These are phyloP conservation scores for Exserohilum turcica DNA, from an alignment of 2,329 filamentous ascomycete genomes.

Conservation along the genomic window DNA sequence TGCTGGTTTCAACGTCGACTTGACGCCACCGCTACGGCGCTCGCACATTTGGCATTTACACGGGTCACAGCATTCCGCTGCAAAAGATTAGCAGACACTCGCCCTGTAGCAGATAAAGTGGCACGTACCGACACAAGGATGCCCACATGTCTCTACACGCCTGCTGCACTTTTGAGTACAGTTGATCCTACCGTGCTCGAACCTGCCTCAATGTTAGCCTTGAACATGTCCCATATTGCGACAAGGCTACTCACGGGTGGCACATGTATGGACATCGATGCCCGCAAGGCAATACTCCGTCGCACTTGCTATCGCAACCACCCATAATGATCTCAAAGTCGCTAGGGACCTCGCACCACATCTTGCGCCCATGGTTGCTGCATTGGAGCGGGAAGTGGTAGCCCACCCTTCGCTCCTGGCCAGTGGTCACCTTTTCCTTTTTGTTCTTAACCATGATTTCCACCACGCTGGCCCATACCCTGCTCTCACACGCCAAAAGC, in stretches of 20 bases:
- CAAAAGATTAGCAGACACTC: slow-evolving; percentile 2
- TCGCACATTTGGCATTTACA: slow-evolving; percentile 40
- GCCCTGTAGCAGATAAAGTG: background rate
- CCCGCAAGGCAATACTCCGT: slow-evolving; percentile 38
- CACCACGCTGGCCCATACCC: slow-evolving; percentile 59
- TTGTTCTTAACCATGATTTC: slow-evolving; percentile 52
- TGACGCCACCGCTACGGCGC: slow-evolving; percentile 26
- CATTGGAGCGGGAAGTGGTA: slow-evolving; percentile 68
- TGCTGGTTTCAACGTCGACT: slow-evolving; percentile 32
- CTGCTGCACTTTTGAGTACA: slow-evolving; percentile 40
- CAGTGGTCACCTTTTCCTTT: slow-evolving; percentile 37
- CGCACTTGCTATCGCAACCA: slow-evolving; percentile 37
- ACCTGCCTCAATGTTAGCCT: slow-evolving; percentile 16
- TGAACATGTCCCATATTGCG: background rate
- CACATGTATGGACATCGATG: slow-evolving; percentile 43
- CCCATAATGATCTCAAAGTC: slow-evolving; percentile 41
- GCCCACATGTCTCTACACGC: slow-evolving; percentile 31
- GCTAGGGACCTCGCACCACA: slow-evolving; percentile 52
- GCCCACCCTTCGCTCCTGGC: slow-evolving; percentile 49
- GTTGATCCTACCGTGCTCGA: slow-evolving; percentile 37
- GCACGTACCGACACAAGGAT: slow-evolving; percentile 32
- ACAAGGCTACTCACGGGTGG: slow-evolving; percentile 33
- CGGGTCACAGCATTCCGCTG: slow-evolving; percentile 33
- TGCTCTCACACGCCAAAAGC: slow-evolving; percentile 55
- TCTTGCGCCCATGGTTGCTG: slow-evolving; percentile 60